Percentiles rank a stretch among this genome's conserved stretches.
phyloP scores from a whole-genome alignment of 305 asterid species.

The Fraxinus greggii region DNA sequence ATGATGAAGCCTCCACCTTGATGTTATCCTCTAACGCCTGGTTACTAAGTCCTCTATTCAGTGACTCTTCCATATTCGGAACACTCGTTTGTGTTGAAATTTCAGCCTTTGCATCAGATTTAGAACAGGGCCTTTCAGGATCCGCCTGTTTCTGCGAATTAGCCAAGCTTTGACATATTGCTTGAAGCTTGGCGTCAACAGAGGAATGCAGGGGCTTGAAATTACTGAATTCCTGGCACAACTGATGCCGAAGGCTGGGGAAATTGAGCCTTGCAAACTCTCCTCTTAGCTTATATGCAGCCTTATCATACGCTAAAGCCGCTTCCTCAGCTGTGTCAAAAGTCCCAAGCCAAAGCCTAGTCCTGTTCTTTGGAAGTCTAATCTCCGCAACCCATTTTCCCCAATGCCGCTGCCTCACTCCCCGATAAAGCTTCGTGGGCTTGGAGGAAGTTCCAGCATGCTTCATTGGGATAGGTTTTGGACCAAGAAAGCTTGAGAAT shows the following conservation, averaged over 20 bases:
- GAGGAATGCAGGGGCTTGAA: slow-evolving; percentile 66
- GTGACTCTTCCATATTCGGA: slow-evolving; percentile 19
- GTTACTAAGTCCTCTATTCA: slow-evolving; percentile 17
- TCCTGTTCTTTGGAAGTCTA: slow-evolving; percentile 73
- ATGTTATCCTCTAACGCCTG: slow-evolving; percentile 21
- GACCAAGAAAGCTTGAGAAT: slow-evolving; percentile 42
- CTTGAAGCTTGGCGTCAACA: slow-evolving; percentile 76
- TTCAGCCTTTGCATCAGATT: slow-evolving; percentile 12
- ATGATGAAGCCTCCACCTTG: slow-evolving; percentile 44
- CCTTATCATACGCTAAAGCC: slow-evolving; percentile 74
- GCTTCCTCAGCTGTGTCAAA: slow-evolving; percentile 83
- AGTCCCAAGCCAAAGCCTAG: slow-evolving; percentile 90
- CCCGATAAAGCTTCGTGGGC: slow-evolving; percentile 71
- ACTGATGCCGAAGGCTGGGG: slow-evolving; percentile 57
- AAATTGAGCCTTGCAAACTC: slow-evolving; percentile 77
- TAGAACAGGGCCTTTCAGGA: slow-evolving; percentile 14
- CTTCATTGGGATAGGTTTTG: slow-evolving; percentile 60
- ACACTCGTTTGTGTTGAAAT: not conserved
- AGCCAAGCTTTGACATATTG: slow-evolving; percentile 59
- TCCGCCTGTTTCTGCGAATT: slow-evolving; percentile 45
- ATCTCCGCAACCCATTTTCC: slow-evolving; percentile 94
- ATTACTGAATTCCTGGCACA: slow-evolving; percentile 42
- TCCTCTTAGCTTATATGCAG: slow-evolving; percentile 80
- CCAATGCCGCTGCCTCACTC: slow-evolving; percentile 87
- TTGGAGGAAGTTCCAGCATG: slow-evolving; percentile 44